Conservation (phyloP, 305 asterid species). For the Solanum hybrid region DNA sequence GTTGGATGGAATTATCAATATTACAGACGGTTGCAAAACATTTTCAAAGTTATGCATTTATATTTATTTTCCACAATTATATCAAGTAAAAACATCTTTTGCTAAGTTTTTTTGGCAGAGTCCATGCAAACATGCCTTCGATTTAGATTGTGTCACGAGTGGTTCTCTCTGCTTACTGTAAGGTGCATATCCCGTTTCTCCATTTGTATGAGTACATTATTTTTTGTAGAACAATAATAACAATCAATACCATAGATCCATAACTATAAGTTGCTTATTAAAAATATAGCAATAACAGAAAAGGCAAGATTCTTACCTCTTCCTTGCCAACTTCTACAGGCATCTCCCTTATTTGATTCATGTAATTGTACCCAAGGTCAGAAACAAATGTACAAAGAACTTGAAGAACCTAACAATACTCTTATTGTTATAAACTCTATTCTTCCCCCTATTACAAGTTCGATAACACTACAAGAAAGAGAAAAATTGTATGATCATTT, state of each 20-base stretch:
- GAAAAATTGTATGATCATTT: not conserved
- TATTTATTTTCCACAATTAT: not conserved
- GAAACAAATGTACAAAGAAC: not conserved
- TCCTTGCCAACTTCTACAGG: not conserved
- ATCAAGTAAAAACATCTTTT: not conserved
- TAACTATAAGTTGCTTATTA: not conserved
- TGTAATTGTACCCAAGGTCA: not conserved
- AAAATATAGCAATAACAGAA: not conserved
- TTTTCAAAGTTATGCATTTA: not conserved
- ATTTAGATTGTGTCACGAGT: conserved; percentile 42
- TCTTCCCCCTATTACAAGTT: not conserved
- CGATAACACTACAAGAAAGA: not conserved
- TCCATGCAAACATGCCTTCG: conserved; percentile 84
- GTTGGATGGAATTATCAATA: not conserved
- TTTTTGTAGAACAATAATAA: not conserved
- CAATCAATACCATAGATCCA: not conserved
- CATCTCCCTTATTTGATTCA: not conserved
- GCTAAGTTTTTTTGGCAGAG: conserved; percentile 25
- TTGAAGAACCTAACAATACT: not conserved
- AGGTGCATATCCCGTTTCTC: not conserved
- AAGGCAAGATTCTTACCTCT: not conserved
- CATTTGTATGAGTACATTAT: not conserved
- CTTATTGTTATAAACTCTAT: not conserved
- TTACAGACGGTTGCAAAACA: not conserved
- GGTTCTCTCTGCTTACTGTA: not conserved